phyloP scores from a whole-genome alignment of 768 basidiomycete species.

The Suillus subalutaceus region DNA sequence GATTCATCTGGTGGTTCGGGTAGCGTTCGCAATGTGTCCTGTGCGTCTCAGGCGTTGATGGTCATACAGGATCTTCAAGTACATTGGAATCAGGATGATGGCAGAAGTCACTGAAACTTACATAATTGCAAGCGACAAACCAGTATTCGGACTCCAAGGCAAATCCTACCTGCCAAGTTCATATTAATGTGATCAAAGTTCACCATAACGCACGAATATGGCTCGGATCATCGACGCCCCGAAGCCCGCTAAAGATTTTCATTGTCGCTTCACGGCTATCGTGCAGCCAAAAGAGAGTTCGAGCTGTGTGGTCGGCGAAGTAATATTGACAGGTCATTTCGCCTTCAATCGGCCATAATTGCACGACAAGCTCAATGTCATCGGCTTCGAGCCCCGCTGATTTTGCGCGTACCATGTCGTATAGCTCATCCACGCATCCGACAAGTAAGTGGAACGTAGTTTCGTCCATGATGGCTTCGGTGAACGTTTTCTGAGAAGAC shows the following conservation, averaged over 20 bases:
- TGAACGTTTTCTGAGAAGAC: background rate
- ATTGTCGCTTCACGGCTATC: background rate
- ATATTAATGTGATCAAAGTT: background rate
- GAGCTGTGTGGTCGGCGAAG: conserved; percentile 8
- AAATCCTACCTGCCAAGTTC: conserved; percentile 4
- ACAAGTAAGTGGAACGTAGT: background rate
- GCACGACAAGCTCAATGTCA: background rate
- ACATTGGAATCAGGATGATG: background rate
- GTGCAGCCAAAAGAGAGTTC: conserved; percentile 10
- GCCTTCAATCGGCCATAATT: background rate
- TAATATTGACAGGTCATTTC: conserved; percentile 10
- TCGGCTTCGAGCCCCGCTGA: background rate
- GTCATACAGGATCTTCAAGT: background rate
- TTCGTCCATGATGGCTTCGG: background rate
- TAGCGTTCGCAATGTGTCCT: conserved; percentile 14
- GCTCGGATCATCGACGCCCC: background rate
- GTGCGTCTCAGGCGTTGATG: background rate
- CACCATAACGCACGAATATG: conserved; percentile 8
- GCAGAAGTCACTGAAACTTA: background rate
- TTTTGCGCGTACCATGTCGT: background rate
- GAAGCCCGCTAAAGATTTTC: conserved; percentile 4
- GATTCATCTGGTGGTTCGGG: conserved; percentile 5
- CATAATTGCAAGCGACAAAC: conserved; percentile 5
- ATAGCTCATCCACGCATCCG: background rate
- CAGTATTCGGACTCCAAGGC: conserved; percentile 12